A percentile compares a stretch with the other conserved stretches of the same genome.
Evolutionary conservation across 345 rosid species (phyloP).

Genomic region (Pelargonium nanum): DNA sequence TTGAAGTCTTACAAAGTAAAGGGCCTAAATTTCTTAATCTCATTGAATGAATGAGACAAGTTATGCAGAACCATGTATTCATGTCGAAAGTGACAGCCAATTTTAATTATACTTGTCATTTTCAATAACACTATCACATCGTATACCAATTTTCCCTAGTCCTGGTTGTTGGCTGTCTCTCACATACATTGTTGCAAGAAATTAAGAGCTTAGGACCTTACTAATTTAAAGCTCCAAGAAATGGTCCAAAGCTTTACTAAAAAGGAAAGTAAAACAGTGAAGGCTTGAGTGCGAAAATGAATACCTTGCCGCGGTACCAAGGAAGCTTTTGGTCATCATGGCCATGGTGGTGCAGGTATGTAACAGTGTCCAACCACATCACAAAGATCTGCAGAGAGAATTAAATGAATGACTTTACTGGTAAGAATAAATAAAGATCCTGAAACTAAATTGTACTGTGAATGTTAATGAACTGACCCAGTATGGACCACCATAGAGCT

Average conservation of each 20-base stretch:
- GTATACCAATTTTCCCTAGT: not conserved
- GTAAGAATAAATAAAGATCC: not conserved
- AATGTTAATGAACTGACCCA: conserved; percentile 22
- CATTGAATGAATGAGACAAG: not conserved
- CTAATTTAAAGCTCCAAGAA: not conserved
- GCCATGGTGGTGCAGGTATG: conserved; percentile 90
- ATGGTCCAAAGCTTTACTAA: not conserved
- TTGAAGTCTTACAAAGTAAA: not conserved
- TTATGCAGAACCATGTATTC: not conserved
- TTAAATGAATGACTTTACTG: not conserved
- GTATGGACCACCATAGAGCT: conserved; percentile 66
- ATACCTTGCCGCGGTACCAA: conserved; percentile 90
- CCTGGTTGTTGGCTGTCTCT: not conserved
- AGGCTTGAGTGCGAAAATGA: not conserved
- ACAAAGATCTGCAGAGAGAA: conserved; percentile 45
- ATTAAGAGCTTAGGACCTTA: no score
- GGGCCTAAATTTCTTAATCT: not conserved
- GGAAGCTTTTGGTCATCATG: conserved; percentile 64
- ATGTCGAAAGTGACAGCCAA: not conserved
- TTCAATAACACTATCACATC: not conserved
- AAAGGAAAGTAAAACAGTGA: not conserved
- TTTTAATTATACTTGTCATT: not conserved
- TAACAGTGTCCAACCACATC: conserved; percentile 77
- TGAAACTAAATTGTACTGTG: not conserved
- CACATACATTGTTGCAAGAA: no score